Percentiles rank a stretch among this genome's conserved stretches.
These are phyloP conservation scores for Nematocida parisii DNA, from an alignment of 371 early-diverging fungal genomes.

Conservation along the genomic window DNA sequence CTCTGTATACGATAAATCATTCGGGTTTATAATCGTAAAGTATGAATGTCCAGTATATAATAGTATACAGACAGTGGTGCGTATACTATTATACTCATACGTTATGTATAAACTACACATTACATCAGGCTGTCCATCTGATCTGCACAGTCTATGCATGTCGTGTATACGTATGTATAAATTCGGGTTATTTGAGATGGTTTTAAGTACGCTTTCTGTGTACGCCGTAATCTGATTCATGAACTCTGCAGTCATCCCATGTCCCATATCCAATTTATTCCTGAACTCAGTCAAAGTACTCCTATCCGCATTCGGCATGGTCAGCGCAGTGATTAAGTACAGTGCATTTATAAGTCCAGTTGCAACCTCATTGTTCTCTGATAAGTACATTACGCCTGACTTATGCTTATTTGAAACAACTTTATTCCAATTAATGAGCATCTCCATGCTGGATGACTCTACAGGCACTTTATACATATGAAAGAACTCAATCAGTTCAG, in stretches of 20 bases:
- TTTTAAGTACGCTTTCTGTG: background rate
- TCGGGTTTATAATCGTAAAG: background rate
- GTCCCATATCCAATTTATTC: background rate
- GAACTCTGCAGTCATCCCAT: background rate
- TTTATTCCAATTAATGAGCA: background rate
- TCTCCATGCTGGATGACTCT: background rate
- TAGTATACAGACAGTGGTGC: background rate
- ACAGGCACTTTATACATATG: background rate
- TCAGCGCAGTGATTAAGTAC: background rate
- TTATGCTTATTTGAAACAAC: background rate
- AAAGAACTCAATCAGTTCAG: background rate
- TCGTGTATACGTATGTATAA: background rate
- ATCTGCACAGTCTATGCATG: background rate
- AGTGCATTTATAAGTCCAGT: background rate
- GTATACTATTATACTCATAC: background rate
- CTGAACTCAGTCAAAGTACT: background rate
- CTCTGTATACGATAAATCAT: background rate
- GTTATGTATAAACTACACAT: background rate
- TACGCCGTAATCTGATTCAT: background rate
- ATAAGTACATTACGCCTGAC: background rate
- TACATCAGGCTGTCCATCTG: background rate
- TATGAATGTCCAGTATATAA: background rate
- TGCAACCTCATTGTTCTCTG: background rate
- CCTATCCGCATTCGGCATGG: background rate
- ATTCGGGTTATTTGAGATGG: background rate